phyloP scores from a whole-genome alignment of 768 basidiomycete genomes.

The Ramaria sp. region DNA sequence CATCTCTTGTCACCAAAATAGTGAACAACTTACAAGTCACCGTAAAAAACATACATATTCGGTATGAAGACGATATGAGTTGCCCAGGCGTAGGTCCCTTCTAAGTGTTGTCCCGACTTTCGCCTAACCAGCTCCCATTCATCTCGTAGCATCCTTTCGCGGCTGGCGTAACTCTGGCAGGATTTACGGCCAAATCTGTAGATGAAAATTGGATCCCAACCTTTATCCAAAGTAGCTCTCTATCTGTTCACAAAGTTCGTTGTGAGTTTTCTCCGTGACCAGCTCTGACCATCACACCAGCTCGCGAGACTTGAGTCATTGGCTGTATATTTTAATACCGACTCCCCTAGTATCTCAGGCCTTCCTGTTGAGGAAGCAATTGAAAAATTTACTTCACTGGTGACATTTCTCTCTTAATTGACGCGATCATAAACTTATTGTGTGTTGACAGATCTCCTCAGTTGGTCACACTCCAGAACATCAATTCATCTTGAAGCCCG shows the following conservation, averaged over 20 bases:
- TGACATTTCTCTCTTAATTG: slow-evolving; percentile 19
- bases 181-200: slow-evolving; percentile 84
- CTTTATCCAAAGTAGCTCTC: slow-evolving; percentile 83
- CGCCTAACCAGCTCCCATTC: background rate
- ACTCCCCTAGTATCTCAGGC: slow-evolving; percentile 69
- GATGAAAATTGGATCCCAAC: slow-evolving; percentile 80
- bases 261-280: background rate
- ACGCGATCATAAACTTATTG: background rate
- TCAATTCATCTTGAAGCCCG: slow-evolving; percentile 92
- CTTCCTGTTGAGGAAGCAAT: slow-evolving; percentile 54
- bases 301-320: slow-evolving; percentile 79
- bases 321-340: slow-evolving; percentile 92
- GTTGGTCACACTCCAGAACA: slow-evolving; percentile 44
- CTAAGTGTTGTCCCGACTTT: background rate
- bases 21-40: slow-evolving; percentile 96
- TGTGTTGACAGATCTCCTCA: slow-evolving; percentile 35
- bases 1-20: slow-evolving; percentile 78
- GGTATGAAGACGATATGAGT: slow-evolving; percentile 92
- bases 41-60: slow-evolving; percentile 89
- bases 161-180: slow-evolving; percentile 77
- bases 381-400: slow-evolving; percentile 66
- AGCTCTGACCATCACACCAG: slow-evolving; percentile 27
- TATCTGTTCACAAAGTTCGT: slow-evolving; percentile 79
- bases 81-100: slow-evolving; percentile 69
- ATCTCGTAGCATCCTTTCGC: slow-evolving; percentile 80